Evolutionary conservation across 768 basidiomycete genomes (phyloP).

Genomic region (Xerocomellus intermedius): DNA sequence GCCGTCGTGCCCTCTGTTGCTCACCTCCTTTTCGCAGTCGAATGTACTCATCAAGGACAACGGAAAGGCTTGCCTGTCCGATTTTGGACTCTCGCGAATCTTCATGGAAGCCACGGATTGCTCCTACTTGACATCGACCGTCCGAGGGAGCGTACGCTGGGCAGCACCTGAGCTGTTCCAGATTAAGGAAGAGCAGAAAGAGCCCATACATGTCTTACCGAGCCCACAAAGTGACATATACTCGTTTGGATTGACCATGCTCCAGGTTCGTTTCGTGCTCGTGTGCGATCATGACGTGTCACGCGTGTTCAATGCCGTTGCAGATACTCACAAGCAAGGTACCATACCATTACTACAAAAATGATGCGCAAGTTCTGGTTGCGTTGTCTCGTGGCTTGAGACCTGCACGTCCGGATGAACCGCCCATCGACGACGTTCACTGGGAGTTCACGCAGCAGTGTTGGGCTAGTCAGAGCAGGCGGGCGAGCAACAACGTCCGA

Average conservation of each 20-base stretch:
- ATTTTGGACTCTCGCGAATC: constrained; percentile 37
- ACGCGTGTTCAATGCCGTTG: neutral
- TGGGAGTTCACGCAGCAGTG: constrained; percentile 24
- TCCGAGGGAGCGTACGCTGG: constrained; percentile 49
- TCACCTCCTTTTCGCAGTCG: constrained; percentile 19
- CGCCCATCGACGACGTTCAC: constrained; percentile 1
- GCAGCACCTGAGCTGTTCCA: constrained; percentile 43
- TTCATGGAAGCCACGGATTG: constrained; percentile 23
- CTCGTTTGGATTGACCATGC: constrained; percentile 37
- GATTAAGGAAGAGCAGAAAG: constrained; percentile 26
- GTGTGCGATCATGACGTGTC: neutral
- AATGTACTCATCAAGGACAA: constrained; percentile 37
- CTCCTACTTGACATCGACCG: constrained; percentile 29
- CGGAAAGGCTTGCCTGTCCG: constrained; percentile 33
- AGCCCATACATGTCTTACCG: constrained; percentile 10
- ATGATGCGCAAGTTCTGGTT: constrained; percentile 24
- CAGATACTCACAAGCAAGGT: constrained; percentile 30
- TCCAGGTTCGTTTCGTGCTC: constrained; percentile 21
- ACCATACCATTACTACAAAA: constrained; percentile 24
- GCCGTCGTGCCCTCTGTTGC: neutral
- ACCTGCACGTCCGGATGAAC: constrained; percentile 6
- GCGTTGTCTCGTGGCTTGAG: constrained; percentile 15
- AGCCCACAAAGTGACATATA: constrained; percentile 40
- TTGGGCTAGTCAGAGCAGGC: constrained; percentile 25
- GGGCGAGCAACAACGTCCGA: neutral